Conservation (phyloP, 2,329 filamentous ascomycete genomes). For the Xylariaceae sp. region DNA sequence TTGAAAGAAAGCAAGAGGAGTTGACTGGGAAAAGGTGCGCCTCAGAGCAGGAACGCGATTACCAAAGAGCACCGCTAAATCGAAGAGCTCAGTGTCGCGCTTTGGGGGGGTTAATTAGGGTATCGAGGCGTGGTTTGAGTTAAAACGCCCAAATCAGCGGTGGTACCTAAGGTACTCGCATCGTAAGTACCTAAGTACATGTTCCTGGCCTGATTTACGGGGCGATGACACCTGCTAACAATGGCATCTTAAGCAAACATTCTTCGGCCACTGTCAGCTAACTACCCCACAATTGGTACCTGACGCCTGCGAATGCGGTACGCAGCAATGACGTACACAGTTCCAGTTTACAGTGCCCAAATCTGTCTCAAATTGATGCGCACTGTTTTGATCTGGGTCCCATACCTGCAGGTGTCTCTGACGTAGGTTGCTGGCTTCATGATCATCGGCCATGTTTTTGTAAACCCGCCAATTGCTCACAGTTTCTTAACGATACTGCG, state of each 20-base stretch:
- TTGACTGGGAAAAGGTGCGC: conserved; percentile 1
- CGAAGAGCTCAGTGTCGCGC: background rate
- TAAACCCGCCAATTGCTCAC: background rate
- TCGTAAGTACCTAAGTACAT: background rate
- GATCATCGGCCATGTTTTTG: background rate
- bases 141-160: background rate
- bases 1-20: background rate
- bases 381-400: background rate
- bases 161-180: background rate
- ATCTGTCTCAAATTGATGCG: background rate
- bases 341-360: background rate
- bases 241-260: background rate
- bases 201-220: background rate
- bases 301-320: background rate
- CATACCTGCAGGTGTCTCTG: background rate
- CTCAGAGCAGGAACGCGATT: background rate
- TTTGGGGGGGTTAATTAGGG: background rate
- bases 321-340: background rate
- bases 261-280: background rate
- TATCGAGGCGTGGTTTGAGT: background rate
- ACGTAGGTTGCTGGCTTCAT: background rate
- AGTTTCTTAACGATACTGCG: conserved; percentile 4
- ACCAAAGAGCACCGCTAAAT: background rate
- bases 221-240: too few species aligned
- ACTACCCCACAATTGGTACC: background rate